A percentile compares a stretch with the other conserved stretches of the same genome.
phyloP scores from a whole-genome alignment of 192 early-diverging fungal species.

The Coemansia sp. region DNA sequence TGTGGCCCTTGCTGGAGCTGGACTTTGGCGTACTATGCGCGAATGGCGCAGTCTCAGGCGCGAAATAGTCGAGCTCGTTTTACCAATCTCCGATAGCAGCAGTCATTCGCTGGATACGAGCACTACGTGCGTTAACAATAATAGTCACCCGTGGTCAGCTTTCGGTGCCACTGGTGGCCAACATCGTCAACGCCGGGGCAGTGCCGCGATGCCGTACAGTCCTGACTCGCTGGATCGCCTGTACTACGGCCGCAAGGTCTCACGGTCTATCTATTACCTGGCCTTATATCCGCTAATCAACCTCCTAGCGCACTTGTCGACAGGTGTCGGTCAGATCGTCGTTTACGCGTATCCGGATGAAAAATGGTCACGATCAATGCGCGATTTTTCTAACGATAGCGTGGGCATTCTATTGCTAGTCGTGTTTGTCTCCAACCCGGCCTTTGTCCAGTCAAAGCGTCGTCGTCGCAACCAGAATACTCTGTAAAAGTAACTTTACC shows the following conservation, averaged over 20 bases:
- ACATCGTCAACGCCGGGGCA: constrained; percentile 8
- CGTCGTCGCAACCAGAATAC: constrained; percentile 20
- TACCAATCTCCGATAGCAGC: constrained; percentile 47
- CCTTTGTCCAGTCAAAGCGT: constrained; percentile 48
- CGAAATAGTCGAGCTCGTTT: constrained; percentile 48
- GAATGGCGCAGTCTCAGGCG: constrained; percentile 52
- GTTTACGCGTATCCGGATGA: constrained; percentile 48
- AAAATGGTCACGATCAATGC: constrained; percentile 48
- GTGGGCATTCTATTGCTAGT: constrained; percentile 50
- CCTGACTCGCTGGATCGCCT: constrained; percentile 52
- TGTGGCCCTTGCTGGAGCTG: constrained; percentile 50
- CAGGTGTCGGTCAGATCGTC: constrained; percentile 47
- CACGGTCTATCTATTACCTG: constrained; percentile 54
- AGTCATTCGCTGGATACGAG: constrained; percentile 19
- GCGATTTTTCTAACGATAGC: constrained; percentile 55
- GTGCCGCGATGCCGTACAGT: constrained; percentile 25
- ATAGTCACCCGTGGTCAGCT: constrained; percentile 2
- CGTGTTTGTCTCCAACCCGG: constrained; percentile 55
- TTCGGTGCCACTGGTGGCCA: constrained; percentile 4
- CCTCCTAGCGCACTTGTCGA: constrained; percentile 48
- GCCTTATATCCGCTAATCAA: constrained; percentile 54
- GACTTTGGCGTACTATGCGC: constrained; percentile 53
- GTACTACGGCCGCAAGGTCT: constrained; percentile 56
- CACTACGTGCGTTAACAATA: constrained; percentile 1
- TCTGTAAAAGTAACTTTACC: constrained; percentile 16